Evolutionary conservation across 2,329 filamentous ascomycete species (phyloP), one percentile per base, ranked within the genome.

Genomic region (Beauveria rudraprayagi): DNA sequence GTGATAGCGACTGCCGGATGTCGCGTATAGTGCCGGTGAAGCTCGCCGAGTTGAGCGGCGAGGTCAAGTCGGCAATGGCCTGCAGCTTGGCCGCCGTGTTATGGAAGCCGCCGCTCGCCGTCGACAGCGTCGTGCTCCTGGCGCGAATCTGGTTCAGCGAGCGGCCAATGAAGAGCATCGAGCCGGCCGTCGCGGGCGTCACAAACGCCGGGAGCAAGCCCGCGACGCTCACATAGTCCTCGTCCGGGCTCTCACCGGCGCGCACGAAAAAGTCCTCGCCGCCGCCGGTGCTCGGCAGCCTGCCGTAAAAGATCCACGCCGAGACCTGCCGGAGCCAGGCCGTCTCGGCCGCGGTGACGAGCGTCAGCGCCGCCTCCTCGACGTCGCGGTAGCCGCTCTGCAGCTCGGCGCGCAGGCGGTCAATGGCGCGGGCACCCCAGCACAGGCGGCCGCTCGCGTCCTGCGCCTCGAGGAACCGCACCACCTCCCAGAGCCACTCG

Each of bases 291-390:
- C 81, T 82, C 0, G 93, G 92, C 61, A 96, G 75, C 56, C 89
- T 85, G 5, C 94, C 94, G 71, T 96, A 95, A 16, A 97, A 75
- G 9, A 97, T 81, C 93, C 93, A 99, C 28, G 90, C 89, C 4
- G 91, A 90, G 11, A 95, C 81, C 70, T 96, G 92, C 72, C 91
- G 90, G 69, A 97, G 77, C 94, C 94, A 99, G 9, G 92, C 89
- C 34, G 84, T 89, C 75, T 99, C 93, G 0, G 92, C 92, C 24
- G 91, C 81, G 16, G 79, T 83, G n/a, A 91, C 82, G 41, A 97
- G 77, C 62, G 87, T 84, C 64, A 85, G 76, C 0, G 91, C 88
- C 44, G 90, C 87, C 62, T 86, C 83, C 70, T 93, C 91, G 60
- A 99, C 85, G 69, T 97, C 92, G 8, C 84, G 79, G 72, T 95